phyloP scores from a whole-genome alignment of 108 stramenopile species.

The Cyclotella kingstonii region DNA sequence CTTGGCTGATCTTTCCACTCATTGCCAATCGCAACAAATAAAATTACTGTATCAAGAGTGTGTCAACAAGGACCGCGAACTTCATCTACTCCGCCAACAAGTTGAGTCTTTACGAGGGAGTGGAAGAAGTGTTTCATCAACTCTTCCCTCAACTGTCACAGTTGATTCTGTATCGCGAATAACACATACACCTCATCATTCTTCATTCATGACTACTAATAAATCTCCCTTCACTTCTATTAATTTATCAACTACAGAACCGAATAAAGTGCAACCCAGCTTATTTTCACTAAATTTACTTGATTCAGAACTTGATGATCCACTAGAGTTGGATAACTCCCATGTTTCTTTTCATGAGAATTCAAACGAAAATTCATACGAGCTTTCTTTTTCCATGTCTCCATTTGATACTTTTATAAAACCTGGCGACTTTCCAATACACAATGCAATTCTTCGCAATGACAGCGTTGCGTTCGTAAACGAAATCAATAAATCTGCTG shows the following conservation, averaged over 20 bases:
- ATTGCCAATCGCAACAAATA: conserved; percentile 30
- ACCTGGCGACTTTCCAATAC: conserved; percentile 24
- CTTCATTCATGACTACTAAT: conserved; percentile 3
- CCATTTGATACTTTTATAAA: conserved; percentile 5
- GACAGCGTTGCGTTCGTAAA: conserved; percentile 23
- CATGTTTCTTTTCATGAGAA: conserved; percentile 20
- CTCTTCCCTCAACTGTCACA: conserved; percentile 28
- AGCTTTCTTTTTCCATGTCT: conserved; percentile 9
- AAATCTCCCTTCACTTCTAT: not conserved
- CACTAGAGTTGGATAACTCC: conserved; percentile 27
- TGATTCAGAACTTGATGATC: conserved; percentile 31
- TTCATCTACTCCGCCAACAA: conserved; percentile 33
- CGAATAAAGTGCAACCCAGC: conserved; percentile 3
- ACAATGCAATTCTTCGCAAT: conserved; percentile 24
- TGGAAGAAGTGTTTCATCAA: conserved; percentile 14
- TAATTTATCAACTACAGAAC: too few species aligned
- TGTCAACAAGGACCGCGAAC: conserved; percentile 39
- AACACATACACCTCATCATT: conserved; percentile 1
- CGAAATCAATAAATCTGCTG: conserved; percentile 22
- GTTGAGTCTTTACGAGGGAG: conserved; percentile 42
- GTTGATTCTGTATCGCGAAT: conserved; percentile 11
- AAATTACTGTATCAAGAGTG: conserved; percentile 22
- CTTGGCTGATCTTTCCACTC: not conserved
- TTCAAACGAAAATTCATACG: conserved; percentile 13
- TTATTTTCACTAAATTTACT: conserved; percentile 29